Evolutionary conservation across 2,329 filamentous ascomycete genomes (phyloP).

Genomic region (Sarocladium brachiariae): DNA sequence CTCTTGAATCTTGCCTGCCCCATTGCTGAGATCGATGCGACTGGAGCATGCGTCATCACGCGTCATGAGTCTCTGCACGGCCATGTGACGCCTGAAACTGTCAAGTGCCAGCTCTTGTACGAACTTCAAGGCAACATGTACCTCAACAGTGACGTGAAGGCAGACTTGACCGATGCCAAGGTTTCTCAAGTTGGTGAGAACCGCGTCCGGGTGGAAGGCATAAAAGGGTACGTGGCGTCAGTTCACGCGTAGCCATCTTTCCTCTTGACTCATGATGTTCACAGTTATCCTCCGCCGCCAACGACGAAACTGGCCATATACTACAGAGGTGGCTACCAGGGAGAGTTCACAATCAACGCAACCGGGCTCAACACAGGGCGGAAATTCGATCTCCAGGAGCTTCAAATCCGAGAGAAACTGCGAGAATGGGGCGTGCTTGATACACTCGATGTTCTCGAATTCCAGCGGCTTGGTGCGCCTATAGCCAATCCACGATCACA

Average conservation of each 20-base stretch:
- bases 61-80: slow-evolving; percentile 40
- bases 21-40: slow-evolving; percentile 39
- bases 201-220: slow-evolving; percentile 33
- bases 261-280: too few species aligned
- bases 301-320: slow-evolving; percentile 47
- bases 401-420: slow-evolving; percentile 36
- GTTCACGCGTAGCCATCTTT: too few species aligned
- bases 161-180: slow-evolving; percentile 27
- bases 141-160: slow-evolving; percentile 41
- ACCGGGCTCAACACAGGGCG: slow-evolving; percentile 38
- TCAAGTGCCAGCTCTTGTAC: slow-evolving; percentile 42
- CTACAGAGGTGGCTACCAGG: slow-evolving; percentile 40
- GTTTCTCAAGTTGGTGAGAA: slow-evolving; percentile 28
- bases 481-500: slow-evolving; percentile 30
- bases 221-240: slow-evolving; percentile 27
- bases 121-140: slow-evolving; percentile 42
- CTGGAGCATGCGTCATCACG: slow-evolving; percentile 39
- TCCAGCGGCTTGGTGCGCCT: slow-evolving; percentile 31
- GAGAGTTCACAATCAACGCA: slow-evolving; percentile 36
- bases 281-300: slow-evolving; percentile 28
- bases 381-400: slow-evolving; percentile 43
- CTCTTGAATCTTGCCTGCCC: slow-evolving; percentile 35
- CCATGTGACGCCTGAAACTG: slow-evolving; percentile 26
- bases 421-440: slow-evolving; percentile 28
- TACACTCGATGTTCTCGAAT: slow-evolving; percentile 43